phyloP scores from a whole-genome alignment of 1,284 basidiomycete genomes.

The Ceratobasidium sp. region DNA sequence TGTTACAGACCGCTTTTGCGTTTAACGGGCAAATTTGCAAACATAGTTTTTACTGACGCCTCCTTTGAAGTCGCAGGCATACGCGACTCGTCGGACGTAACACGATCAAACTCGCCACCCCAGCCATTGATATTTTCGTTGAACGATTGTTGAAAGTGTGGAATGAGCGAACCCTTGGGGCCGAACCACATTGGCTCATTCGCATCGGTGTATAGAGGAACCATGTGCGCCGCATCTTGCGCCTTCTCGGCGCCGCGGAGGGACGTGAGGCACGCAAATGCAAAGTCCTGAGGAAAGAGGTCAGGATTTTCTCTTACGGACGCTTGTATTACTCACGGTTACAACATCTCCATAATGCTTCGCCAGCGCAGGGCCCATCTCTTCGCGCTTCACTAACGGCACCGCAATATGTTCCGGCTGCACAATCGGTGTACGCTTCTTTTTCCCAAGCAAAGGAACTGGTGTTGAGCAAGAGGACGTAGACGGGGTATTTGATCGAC shows the following conservation, averaged over 20 bases:
- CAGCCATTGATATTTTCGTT: background rate
- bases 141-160: background rate
- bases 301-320: background rate
- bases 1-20: too few species aligned
- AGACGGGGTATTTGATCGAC: background rate
- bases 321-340: background rate
- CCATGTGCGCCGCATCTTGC: background rate
- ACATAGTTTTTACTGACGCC: too few species aligned
- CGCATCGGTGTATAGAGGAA: background rate
- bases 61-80: too few species aligned
- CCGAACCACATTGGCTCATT: background rate
- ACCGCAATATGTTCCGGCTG: background rate
- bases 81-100: background rate
- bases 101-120: background rate
- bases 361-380: background rate
- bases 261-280: background rate
- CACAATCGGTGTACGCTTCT: background rate
- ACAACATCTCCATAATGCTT: background rate
- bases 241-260: background rate
- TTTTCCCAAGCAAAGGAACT: background rate
- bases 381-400: background rate
- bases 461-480: background rate
- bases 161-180: background rate
- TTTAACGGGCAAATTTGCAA: too few species aligned
- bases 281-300: background rate